A percentile compares a stretch with the other conserved stretches of the same genome.
phyloP scores from a whole-genome alignment of 2,329 filamentous ascomycete species.

The Epichloe festucae region DNA sequence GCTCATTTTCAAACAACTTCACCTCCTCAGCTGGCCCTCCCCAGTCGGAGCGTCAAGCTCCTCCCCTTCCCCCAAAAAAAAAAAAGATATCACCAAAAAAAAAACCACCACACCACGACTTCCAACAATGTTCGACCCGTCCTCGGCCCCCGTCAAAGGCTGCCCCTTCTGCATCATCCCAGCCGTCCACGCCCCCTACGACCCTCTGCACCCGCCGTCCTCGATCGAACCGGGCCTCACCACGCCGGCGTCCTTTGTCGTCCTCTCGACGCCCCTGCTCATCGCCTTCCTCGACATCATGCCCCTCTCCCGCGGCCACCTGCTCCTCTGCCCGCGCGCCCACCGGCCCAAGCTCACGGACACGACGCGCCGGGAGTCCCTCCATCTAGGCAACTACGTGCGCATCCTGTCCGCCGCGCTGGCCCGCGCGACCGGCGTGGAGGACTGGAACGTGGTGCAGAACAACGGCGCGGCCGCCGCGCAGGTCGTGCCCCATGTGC shows the following conservation, averaged over 20 bases:
- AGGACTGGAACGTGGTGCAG: conserved; percentile 93
- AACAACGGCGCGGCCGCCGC: conserved; percentile 86
- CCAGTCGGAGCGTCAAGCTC: neutral
- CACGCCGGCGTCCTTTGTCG: conserved; percentile 42
- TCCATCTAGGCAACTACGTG: conserved; percentile 54
- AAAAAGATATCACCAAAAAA: no score
- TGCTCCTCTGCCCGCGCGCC: conserved; percentile 64
- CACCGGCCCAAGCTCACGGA: conserved; percentile 72
- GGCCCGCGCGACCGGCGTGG: conserved; percentile 52
- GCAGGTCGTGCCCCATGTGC: conserved; percentile 85
- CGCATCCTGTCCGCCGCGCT: conserved; percentile 62
- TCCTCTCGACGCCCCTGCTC: conserved; percentile 65
- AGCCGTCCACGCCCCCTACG: conserved; percentile 32
- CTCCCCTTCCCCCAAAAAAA: neutral
- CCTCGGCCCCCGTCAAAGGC: conserved; percentile 14
- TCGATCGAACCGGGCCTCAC: conserved; percentile 21
- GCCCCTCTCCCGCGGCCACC: conserved; percentile 71
- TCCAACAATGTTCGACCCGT: conserved; percentile 21
- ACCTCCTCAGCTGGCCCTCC: neutral
- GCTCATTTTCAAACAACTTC: neutral
- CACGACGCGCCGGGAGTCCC: conserved; percentile 47
- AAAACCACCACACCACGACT: neutral
- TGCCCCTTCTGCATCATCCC: conserved; percentile 55
- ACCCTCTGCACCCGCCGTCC: conserved; percentile 29
- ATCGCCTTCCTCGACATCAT: conserved; percentile 90